These are phyloP conservation scores for Comarum palustre DNA, from an alignment of 306 rosid genomes.

Conservation along the genomic window DNA sequence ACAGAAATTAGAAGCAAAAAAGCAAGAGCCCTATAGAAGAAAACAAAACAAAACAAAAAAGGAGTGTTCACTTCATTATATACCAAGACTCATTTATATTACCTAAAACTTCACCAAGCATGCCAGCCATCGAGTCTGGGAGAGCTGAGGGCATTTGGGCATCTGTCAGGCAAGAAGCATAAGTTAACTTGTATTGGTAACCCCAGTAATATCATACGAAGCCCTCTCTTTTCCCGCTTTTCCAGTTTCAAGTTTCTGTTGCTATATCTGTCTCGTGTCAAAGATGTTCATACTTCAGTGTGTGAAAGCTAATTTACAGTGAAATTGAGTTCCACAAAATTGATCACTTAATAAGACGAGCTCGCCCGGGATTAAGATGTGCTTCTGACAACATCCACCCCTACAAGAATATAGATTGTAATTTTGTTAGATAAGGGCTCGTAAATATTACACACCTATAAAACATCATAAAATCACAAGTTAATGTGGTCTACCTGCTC, in stretches of 20 bases:
- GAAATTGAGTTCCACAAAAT: slow-evolving; percentile 21
- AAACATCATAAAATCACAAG: background rate
- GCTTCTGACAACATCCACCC: slow-evolving; percentile 97
- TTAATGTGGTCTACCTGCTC: slow-evolving; percentile 56
- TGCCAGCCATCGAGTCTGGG: background rate
- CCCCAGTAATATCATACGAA: slow-evolving; percentile 9
- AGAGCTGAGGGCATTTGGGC: background rate
- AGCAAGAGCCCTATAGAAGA: background rate
- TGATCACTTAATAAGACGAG: slow-evolving; percentile 56
- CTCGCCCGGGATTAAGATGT: slow-evolving; percentile 90
- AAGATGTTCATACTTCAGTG: slow-evolving; percentile 15
- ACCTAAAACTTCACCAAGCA: background rate
- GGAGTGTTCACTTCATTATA: background rate
- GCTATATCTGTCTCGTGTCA: background rate
- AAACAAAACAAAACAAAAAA: background rate
- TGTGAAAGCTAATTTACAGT: slow-evolving; percentile 29
- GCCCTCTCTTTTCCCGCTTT: background rate
- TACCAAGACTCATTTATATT: background rate
- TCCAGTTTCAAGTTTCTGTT: background rate
- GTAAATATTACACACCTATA: background rate
- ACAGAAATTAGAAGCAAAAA: background rate
- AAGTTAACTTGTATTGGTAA: slow-evolving; percentile 29
- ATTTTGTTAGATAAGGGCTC: background rate
- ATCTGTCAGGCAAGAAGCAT: slow-evolving; percentile 6
- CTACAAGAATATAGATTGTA: slow-evolving; percentile 35